Percentiles rank a stretch among this genome's conserved stretches.
These are phyloP conservation scores for Aureobasidium mangrovei DNA, from an alignment of 2,329 filamentous ascomycete genomes.

Conservation along the genomic window DNA sequence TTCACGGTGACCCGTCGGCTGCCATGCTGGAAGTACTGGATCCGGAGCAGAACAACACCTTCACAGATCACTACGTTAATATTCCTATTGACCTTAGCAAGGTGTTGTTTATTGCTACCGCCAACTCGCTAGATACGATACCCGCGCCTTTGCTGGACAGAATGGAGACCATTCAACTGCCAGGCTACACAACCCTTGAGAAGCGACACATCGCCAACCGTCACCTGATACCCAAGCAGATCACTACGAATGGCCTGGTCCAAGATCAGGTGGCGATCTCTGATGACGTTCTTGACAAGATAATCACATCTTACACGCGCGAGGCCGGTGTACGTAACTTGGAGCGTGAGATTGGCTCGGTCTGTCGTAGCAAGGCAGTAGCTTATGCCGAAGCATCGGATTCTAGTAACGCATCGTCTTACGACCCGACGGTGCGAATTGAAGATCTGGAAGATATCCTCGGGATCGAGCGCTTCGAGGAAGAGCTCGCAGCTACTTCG, in stretches of 20 bases:
- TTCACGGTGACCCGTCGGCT: constrained; percentile 90
- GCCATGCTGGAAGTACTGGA: constrained; percentile 98
- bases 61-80: constrained; percentile 92
- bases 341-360: constrained; percentile 88
- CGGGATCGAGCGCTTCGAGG: constrained; percentile 86
- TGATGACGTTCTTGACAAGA: constrained; percentile 82
- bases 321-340: constrained; percentile 94
- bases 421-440: constrained; percentile 63
- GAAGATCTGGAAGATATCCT: constrained; percentile 84
- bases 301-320: constrained; percentile 92
- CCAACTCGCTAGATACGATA: constrained; percentile 90
- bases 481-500: constrained; percentile 85
- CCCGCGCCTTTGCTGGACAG: constrained; percentile 87
- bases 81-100: constrained; percentile 94
- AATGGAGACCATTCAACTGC: constrained; percentile 91
- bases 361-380: constrained; percentile 91
- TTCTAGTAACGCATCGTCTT: constrained; percentile 51
- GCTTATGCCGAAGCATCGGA: constrained; percentile 90
- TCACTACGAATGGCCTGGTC: constrained; percentile 76
- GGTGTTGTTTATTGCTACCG: constrained; percentile 94
- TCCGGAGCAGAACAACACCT: constrained; percentile 91
- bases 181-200: constrained; percentile 93
- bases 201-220: constrained; percentile 90
- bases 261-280: constrained; percentile 67
- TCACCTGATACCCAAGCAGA: constrained; percentile 94